Evolutionary conservation across 345 rosid species (phyloP).

Genomic region (Euclidium syriacum): DNA sequence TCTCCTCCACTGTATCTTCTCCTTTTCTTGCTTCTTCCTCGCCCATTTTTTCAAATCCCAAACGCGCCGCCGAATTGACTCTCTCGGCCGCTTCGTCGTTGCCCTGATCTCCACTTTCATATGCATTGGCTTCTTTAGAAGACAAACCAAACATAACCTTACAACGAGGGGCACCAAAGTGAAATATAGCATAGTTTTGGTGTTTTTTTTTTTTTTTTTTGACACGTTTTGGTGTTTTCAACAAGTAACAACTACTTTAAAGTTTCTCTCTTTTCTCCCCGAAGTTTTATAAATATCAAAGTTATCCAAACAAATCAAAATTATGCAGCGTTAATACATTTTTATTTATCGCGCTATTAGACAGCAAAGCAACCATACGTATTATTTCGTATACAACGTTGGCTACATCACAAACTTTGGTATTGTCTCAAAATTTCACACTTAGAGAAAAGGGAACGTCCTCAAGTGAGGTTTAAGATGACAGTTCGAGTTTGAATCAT

Average conservation of each 20-base stretch:
- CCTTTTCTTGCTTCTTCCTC: conserved; percentile 16
- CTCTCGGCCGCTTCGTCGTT: background rate
- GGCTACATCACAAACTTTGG: conserved; percentile 3
- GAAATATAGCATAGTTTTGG: conserved; percentile 11
- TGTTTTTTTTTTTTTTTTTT: background rate
- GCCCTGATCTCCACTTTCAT: background rate
- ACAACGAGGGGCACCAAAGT: background rate
- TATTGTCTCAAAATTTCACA: background rate
- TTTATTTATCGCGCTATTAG: no score
- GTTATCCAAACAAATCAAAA: background rate
- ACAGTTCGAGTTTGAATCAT: conserved; percentile 20
- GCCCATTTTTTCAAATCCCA: conserved; percentile 1
- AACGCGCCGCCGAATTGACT: conserved; percentile 7
- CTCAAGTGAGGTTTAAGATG: conserved; percentile 6
- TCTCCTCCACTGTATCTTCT: conserved; percentile 33
- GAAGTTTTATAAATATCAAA: background rate
- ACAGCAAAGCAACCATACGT: background rate
- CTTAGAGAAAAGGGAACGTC: conserved; percentile 6
- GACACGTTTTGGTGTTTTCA: no score
- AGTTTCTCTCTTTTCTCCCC: background rate
- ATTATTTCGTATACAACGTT: conserved; percentile 17
- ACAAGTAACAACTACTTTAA: background rate
- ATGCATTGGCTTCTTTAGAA: background rate
- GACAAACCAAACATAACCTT: background rate
- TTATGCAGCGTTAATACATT: background rate